Conservation (phyloP, 306 rosid species). For the Trifolium subterraneum region DNA sequence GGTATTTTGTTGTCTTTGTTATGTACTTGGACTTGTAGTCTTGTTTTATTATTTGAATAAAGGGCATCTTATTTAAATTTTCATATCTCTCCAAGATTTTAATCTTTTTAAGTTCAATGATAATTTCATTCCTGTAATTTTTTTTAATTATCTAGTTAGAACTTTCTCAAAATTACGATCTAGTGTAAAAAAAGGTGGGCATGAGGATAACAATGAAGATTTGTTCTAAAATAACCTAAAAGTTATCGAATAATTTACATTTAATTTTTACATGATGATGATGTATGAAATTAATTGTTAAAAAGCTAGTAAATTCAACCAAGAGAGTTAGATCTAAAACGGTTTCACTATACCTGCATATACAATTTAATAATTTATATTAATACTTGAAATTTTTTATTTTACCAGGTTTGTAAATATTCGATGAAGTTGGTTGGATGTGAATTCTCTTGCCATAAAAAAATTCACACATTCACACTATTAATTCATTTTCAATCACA, state of each 20-base stretch:
- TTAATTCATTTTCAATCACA: too few relatives aligned
- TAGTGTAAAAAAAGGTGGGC: background rate
- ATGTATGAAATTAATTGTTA: background rate
- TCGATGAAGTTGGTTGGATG: too few relatives aligned
- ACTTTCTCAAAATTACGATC: background rate
- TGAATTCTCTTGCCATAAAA: too few relatives aligned
- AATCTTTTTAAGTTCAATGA: background rate
- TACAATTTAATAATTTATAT: too few relatives aligned
- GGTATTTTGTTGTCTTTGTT: background rate
- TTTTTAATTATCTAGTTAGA: background rate
- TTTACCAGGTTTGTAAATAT: too few relatives aligned
- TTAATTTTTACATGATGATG: background rate
- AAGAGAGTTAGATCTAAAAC: too few relatives aligned
- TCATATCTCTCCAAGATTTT: background rate
- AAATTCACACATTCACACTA: too few relatives aligned
- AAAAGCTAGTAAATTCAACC: too few relatives aligned
- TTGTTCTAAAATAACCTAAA: background rate
- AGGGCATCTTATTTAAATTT: conserved; percentile 17
- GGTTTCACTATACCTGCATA: too few relatives aligned
- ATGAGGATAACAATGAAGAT: background rate
- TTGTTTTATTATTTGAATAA: background rate
- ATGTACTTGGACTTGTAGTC: background rate
- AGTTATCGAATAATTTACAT: background rate
- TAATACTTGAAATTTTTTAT: too few relatives aligned
- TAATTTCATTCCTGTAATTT: background rate